Base-by-base conservation (phyloP, 768 basidiomycete species). In the Tylopilus rubrobrunneus region DNA sequence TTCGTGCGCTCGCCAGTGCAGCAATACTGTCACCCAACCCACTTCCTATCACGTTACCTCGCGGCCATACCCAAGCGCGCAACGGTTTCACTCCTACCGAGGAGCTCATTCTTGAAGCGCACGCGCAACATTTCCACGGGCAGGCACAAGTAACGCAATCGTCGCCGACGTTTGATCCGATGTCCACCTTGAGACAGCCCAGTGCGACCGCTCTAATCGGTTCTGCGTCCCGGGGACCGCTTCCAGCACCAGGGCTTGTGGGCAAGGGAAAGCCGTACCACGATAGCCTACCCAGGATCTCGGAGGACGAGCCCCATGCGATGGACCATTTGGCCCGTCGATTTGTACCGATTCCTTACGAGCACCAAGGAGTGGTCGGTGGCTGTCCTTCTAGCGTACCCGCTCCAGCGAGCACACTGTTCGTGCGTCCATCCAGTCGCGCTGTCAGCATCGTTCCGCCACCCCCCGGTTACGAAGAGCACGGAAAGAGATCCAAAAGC, bases 11-110 rank as follows among this genome's bases (percentile, higher is more conserved):
- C 34, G 52, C 70, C 21, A 63, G 31, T 49, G 60, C 56, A 36
- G 48, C 57, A 14, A 28, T 56, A 9, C 17, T 62, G 25, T 47
- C 67, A 0, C 43, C 56, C 14, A 46, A 58, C 14, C 36, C 51
- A 41, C 45, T 50, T n/a, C 48, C 60, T 27, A 43, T 43, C 6
- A 29, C 53, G 7, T 23, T 55, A 7, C 54, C 59, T 51, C 67
- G 68, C 14, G 58, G 60, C 8, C 69, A 72, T 42, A 45, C 66
- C 15, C 75, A 75, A 39, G 72, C 76, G 7, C 68, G 71, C 29
- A 74, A 79, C 1, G 86, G 86, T 2, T 89, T 83, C 57, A 89
- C 87, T 0, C 74, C 84, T 2, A 74, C 86, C 0, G 87, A 89
- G 64, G 81, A 85, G 66, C 78, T 81, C 56, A 81, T 88, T 47